Conservation (phyloP, 768 basidiomycete genomes). For the Pleurotus sapidus region DNA sequence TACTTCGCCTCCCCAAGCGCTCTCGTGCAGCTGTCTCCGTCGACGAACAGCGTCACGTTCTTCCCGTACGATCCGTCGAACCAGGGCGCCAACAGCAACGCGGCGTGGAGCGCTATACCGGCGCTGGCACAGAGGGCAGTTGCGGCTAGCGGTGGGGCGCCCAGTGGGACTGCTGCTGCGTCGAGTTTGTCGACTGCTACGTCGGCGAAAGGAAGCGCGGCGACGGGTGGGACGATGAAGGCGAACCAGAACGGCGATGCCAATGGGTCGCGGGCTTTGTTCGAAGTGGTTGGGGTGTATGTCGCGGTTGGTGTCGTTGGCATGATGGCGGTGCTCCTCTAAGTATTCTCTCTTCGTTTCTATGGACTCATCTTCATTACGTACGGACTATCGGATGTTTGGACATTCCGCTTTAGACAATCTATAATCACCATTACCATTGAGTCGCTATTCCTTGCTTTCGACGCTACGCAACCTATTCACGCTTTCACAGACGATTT, state of each 20-base stretch:
- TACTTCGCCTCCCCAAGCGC: constrained; percentile 63
- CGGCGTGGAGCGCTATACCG: constrained; percentile 47
- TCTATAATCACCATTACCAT: too few species aligned
- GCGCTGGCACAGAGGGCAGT: constrained; percentile 40
- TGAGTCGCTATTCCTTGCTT: too few species aligned
- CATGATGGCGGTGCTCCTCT: not conserved
- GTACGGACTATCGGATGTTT: too few species aligned
- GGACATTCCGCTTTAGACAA: too few species aligned
- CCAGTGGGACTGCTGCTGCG: not conserved
- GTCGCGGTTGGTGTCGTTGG: not conserved
- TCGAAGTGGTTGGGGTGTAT: not conserved
- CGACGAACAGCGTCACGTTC: constrained; percentile 56
- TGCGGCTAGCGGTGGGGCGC: not conserved
- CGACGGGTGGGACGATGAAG: not conserved
- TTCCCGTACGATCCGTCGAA: constrained; percentile 53
- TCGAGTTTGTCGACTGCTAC: not conserved
- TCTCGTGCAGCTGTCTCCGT: constrained; percentile 63
- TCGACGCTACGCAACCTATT: too few species aligned
- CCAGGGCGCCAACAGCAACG: constrained; percentile 36
- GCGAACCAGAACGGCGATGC: not conserved
- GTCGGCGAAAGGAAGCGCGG: not conserved
- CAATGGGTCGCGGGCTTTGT: not conserved
- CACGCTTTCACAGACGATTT: too few species aligned
- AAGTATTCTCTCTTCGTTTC: too few species aligned
- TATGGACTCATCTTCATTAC: too few species aligned